A percentile compares a stretch with the other conserved stretches of the same genome.
Evolutionary conservation across 2,329 filamentous ascomycete species (phyloP).

Genomic region (Nigrograna mackinnonii): DNA sequence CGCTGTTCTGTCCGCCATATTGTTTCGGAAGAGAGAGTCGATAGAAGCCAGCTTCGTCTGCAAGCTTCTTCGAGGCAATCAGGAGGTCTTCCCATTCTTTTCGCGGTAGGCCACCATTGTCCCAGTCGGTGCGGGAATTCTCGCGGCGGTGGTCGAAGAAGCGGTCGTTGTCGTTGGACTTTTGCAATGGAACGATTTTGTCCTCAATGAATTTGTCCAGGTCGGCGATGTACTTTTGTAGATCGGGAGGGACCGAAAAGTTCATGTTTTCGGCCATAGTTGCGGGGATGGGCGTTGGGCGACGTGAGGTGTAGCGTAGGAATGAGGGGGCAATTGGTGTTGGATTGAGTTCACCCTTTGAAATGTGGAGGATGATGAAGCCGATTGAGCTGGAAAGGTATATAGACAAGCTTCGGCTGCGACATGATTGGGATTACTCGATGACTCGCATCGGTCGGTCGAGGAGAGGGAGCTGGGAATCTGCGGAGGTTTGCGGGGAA

Average conservation of each 20-base stretch:
- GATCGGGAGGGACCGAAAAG: conserved; percentile 58
- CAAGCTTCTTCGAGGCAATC: conserved; percentile 51
- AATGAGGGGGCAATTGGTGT: too few species aligned
- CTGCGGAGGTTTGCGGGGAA: conserved; percentile 17
- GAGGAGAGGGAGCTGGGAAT: conserved; percentile 10
- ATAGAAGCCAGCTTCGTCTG: conserved; percentile 64
- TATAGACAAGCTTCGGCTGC: conserved; percentile 17
- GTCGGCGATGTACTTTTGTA: conserved; percentile 51
- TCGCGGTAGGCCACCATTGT: conserved; percentile 58
- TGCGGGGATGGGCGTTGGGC: too few species aligned
- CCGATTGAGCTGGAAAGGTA: neutral
- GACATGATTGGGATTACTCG: too few species aligned
- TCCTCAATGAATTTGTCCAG: conserved; percentile 62
- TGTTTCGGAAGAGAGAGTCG: conserved; percentile 60
- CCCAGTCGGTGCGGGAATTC: conserved; percentile 65
- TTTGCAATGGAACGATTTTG: conserved; percentile 59
- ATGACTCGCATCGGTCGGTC: conserved; percentile 32
- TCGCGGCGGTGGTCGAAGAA: conserved; percentile 70
- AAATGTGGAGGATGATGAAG: neutral
- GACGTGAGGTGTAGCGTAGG: too few species aligned
- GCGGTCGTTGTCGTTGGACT: conserved; percentile 61
- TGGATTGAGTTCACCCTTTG: neutral
- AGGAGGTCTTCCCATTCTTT: conserved; percentile 63
- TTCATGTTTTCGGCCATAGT: conserved; percentile 46
- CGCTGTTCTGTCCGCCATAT: conserved; percentile 57